These are phyloP conservation scores for Ailanthus altissimus DNA, from an alignment of 345 rosid species.

Conservation along the genomic window DNA sequence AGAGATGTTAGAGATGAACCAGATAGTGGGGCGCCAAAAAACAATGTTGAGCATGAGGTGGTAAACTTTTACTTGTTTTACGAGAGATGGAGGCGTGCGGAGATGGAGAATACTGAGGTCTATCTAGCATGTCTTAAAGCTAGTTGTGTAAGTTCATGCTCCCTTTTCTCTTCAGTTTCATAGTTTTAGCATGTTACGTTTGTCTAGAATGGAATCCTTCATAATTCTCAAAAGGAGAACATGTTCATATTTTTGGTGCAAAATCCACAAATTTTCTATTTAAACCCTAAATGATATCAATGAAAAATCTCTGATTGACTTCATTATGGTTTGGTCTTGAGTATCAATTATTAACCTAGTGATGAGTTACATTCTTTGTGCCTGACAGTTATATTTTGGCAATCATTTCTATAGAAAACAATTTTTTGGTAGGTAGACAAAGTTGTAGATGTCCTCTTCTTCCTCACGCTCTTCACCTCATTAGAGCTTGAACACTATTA, in stretches of 20 bases:
- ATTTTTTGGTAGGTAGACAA: not conserved
- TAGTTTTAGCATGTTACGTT: constrained; percentile 11
- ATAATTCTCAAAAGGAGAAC: not conserved
- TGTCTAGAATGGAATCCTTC: not conserved
- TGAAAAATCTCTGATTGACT: not conserved
- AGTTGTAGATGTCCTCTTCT: not conserved
- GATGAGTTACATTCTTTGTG: not conserved
- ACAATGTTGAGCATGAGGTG: constrained; percentile 54
- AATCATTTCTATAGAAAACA: not conserved
- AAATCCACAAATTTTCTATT: not conserved
- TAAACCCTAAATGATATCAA: not conserved
- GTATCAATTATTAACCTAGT: not conserved
- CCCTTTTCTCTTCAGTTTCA: constrained; percentile 9
- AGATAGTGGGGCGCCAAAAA: constrained; percentile 34
- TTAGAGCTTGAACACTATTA: not conserved
- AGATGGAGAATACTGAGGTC: constrained; percentile 66
- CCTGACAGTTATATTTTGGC: not conserved
- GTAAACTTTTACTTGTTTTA: constrained; percentile 74
- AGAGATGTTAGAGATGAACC: constrained; percentile 68
- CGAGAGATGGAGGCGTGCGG: constrained; percentile 95
- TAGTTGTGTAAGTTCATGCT: constrained; percentile 59
- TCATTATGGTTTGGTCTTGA: not conserved
- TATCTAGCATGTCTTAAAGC: constrained; percentile 66
- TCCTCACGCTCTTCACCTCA: not conserved
- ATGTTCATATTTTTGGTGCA: not conserved